Conservation (phyloP, 2,329 filamentous ascomycete genomes). For the Colletotrichum graminicola region DNA sequence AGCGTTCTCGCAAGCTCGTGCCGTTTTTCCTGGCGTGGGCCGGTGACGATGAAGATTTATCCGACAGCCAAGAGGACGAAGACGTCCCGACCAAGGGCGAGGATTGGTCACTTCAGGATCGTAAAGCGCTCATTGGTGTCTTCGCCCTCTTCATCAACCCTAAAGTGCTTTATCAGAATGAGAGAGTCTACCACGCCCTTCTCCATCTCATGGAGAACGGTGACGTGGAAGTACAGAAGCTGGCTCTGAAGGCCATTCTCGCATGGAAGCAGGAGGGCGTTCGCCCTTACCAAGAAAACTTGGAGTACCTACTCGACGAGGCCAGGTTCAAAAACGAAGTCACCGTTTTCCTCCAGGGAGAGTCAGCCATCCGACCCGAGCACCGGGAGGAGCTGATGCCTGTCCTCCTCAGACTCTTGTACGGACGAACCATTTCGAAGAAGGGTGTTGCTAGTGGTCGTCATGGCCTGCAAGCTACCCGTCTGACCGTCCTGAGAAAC, state of each 20-base stretch:
- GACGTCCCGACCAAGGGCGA: slow-evolving; percentile 56
- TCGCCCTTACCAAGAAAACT: slow-evolving; percentile 83
- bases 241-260: slow-evolving; percentile 84
- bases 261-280: slow-evolving; percentile 88
- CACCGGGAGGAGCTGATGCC: slow-evolving; percentile 85
- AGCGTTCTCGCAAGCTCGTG: slow-evolving; percentile 84
- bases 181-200: slow-evolving; percentile 81
- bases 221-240: slow-evolving; percentile 89
- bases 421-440: slow-evolving; percentile 88
- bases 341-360: slow-evolving; percentile 85
- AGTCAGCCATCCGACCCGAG: slow-evolving; percentile 77
- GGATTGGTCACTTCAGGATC: slow-evolving; percentile 81
- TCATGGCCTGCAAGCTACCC: slow-evolving; percentile 83
- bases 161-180: slow-evolving; percentile 81
- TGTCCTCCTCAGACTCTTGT: slow-evolving; percentile 86
- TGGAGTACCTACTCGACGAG: slow-evolving; percentile 90
- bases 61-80: slow-evolving; percentile 56
- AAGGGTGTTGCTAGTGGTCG: slow-evolving; percentile 82
- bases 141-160: slow-evolving; percentile 91
- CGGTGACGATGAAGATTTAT: slow-evolving; percentile 60
- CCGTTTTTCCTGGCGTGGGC: slow-evolving; percentile 89
- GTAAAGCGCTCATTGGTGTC: slow-evolving; percentile 83
- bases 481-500: slow-evolving; percentile 84
- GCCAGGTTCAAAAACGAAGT: slow-evolving; percentile 93
- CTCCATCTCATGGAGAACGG: slow-evolving; percentile 85